Evolutionary conservation across 2,329 filamentous ascomycete genomes (phyloP).

Genomic region (Tolypocladium cylindrosporum): DNA sequence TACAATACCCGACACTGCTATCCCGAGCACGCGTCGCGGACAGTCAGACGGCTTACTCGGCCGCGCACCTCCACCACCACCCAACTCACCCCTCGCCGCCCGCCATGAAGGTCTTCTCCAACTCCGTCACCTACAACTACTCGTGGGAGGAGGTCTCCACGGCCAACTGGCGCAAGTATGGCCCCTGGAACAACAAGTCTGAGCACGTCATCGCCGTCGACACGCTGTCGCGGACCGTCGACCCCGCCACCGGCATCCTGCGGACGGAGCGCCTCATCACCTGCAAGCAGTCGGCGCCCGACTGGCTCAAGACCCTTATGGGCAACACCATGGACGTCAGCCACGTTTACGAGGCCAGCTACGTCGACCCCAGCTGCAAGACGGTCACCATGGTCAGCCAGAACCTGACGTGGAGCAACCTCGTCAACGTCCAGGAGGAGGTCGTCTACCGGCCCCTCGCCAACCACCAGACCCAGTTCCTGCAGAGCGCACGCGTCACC

Average conservation of each 20-base stretch:
- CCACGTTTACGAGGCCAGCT: conserved; percentile 90
- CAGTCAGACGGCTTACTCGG: neutral
- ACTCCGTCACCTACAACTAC: conserved; percentile 85
- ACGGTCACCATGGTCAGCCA: conserved; percentile 95
- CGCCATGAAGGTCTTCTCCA: conserved; percentile 91
- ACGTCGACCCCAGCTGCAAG: conserved; percentile 74
- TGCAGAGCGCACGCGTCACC: conserved; percentile 85
- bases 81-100: neutral
- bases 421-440: conserved; percentile 87
- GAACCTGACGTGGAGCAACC: conserved; percentile 87
- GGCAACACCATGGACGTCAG: conserved; percentile 66
- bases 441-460: conserved; percentile 66
- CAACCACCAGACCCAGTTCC: conserved; percentile 62
- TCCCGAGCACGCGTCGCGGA: neutral
- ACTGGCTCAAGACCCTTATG: conserved; percentile 72
- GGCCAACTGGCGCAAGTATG: conserved; percentile 98
- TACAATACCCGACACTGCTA: neutral
- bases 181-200: conserved; percentile 98
- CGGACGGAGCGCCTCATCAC: conserved; percentile 54
- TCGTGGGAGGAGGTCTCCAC: conserved; percentile 98
- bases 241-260: conserved; percentile 47
- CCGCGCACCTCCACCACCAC: neutral
- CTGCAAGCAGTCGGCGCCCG: conserved; percentile 55
- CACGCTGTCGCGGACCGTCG: conserved; percentile 64
- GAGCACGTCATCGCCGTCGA: conserved; percentile 94